phyloP scores from a whole-genome alignment of 768 basidiomycete genomes.

The Phlebiopsis gigantea region DNA sequence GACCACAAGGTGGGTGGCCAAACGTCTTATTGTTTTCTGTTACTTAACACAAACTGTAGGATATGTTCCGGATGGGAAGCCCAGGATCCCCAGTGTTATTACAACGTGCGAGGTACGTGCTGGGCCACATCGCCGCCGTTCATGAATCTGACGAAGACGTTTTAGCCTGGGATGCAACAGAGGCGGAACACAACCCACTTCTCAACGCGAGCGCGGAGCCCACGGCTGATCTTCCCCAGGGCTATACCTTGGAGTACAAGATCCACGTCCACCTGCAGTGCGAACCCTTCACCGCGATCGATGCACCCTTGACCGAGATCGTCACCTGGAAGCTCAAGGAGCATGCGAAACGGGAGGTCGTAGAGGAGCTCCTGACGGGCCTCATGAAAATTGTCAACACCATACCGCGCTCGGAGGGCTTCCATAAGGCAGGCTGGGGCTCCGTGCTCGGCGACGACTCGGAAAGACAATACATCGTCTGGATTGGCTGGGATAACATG shows the following conservation, averaged over 20 bases:
- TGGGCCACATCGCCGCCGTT: background rate
- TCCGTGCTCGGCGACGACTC: constrained; percentile 2
- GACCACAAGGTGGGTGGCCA: background rate
- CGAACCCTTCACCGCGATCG: constrained; percentile 8
- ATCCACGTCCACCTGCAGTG: constrained; percentile 5
- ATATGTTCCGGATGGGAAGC: background rate
- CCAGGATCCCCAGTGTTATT: background rate
- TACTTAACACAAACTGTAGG: background rate
- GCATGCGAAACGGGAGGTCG: background rate
- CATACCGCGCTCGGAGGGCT: constrained; percentile 6
- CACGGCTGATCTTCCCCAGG: background rate
- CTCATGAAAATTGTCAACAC: constrained; percentile 8
- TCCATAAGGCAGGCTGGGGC: constrained; percentile 13
- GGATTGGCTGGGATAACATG: constrained; percentile 14
- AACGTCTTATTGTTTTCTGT: background rate
- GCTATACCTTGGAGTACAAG: background rate
- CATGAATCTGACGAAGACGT: background rate
- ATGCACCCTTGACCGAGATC: constrained; percentile 10
- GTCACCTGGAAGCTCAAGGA: constrained; percentile 10
- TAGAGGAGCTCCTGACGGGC: constrained; percentile 5
- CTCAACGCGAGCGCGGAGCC: background rate
- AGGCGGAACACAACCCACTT: constrained; percentile 1
- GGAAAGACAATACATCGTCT: constrained; percentile 8
- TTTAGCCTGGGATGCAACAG: constrained; percentile 7
- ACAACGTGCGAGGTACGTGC: background rate